These are phyloP conservation scores for Meyerozyma athensensis DNA, from an alignment of 1,139 yeast genomes.

Conservation along the genomic window DNA sequence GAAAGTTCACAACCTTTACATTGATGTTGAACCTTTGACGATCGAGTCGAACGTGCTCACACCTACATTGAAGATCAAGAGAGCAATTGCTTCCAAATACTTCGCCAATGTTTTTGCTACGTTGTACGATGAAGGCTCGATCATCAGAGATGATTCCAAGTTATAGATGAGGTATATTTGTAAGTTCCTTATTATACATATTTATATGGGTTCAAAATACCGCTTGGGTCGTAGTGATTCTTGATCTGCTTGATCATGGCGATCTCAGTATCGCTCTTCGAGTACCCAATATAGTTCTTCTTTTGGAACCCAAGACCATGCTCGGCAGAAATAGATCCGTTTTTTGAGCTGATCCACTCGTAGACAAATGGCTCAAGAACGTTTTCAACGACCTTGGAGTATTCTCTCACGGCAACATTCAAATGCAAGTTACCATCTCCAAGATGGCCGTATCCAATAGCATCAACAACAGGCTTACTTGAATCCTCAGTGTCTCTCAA, in stretches of 20 bases:
- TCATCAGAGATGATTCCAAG: slow-evolving; percentile 13
- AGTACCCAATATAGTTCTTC: slow-evolving; percentile 79
- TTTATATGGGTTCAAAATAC: slow-evolving; percentile 89
- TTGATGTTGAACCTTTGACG: slow-evolving; percentile 64
- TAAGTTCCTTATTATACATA: slow-evolving; percentile 39
- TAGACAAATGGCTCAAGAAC: slow-evolving; percentile 89
- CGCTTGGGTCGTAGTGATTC: slow-evolving; percentile 81
- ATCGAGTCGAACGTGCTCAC: slow-evolving; percentile 62
- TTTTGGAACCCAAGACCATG: slow-evolving; percentile 97
- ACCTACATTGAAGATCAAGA: slow-evolving; percentile 71
- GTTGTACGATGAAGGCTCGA: slow-evolving; percentile 59
- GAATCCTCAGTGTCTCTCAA: slow-evolving; percentile 63
- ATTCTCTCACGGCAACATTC: slow-evolving; percentile 84
- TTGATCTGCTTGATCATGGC: slow-evolving; percentile 71
- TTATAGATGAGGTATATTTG: neutral
- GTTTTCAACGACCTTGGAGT: slow-evolving; percentile 69
- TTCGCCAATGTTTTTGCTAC: slow-evolving; percentile 43
- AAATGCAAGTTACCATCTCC: slow-evolving; percentile 96
- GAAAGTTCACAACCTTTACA: slow-evolving; percentile 54
- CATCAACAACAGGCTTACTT: slow-evolving; percentile 72
- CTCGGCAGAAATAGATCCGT: slow-evolving; percentile 93
- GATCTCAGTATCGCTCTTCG: slow-evolving; percentile 69
- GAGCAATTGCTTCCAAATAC: slow-evolving; percentile 52
- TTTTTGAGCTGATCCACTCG: slow-evolving; percentile 70
- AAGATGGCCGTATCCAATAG: slow-evolving; percentile 92